Percentiles rank a stretch among this genome's conserved stretches.
These are phyloP conservation scores for Epichloe uncinata DNA, from an alignment of 2,329 filamentous ascomycete species.

Conservation along the genomic window DNA sequence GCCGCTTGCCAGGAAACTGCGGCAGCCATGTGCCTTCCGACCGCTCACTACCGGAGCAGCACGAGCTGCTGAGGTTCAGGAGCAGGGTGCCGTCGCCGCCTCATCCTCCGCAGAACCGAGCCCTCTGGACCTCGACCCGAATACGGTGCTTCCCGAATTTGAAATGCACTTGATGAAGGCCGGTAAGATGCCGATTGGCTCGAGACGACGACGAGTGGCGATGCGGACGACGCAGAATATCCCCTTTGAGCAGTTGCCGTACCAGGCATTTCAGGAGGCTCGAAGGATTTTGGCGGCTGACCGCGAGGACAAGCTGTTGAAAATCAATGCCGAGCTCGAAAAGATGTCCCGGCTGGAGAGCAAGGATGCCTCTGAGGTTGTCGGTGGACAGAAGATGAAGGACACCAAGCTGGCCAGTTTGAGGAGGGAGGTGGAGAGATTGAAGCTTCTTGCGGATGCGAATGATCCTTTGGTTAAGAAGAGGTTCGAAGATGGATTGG, in stretches of 20 bases:
- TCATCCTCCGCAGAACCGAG: too few species aligned
- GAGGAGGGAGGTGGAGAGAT: constrained; percentile 55
- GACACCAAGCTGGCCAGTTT: constrained; percentile 55
- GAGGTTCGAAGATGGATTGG: constrained; percentile 80
- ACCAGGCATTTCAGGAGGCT: constrained; percentile 96
- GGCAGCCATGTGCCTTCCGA: too few species aligned
- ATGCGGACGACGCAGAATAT: constrained; percentile 51
- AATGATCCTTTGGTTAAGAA: constrained; percentile 93
- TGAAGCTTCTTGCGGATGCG: constrained; percentile 86
- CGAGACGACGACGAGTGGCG: constrained; percentile 67
- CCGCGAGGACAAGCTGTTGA: constrained; percentile 62
- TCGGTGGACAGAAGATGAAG: constrained; percentile 51
- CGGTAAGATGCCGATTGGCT: constrained; percentile 64
- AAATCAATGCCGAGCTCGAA: constrained; percentile 53
- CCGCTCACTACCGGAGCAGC: too few species aligned
- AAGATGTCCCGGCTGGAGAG: constrained; percentile 56
- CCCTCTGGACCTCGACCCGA: too few species aligned
- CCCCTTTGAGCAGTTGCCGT: constrained; percentile 87
- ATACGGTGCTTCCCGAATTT: too few species aligned
- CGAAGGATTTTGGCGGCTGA: constrained; percentile 70
- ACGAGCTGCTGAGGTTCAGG: too few species aligned
- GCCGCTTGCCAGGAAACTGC: too few species aligned
- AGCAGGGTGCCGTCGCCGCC: too few species aligned
- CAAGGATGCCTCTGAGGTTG: constrained; percentile 40
- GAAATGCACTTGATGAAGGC: constrained; percentile 55